Conservation (phyloP, 768 basidiomycete genomes). For the Termitomyces sp. region DNA sequence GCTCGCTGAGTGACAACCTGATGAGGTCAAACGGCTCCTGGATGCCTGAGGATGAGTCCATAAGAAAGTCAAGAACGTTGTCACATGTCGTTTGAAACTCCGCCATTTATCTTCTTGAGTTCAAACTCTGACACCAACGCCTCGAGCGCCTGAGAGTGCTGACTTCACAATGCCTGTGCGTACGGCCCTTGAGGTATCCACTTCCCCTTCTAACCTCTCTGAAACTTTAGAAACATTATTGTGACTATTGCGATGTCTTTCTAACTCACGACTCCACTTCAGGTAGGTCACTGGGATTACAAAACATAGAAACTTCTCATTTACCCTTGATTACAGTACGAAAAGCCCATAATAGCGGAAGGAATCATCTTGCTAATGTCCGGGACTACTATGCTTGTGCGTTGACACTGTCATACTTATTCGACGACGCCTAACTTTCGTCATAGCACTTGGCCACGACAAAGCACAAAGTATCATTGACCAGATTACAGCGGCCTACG, state of each 20-base stretch:
- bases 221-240: constrained; percentile 77
- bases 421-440: constrained; percentile 13
- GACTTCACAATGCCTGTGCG: constrained; percentile 64
- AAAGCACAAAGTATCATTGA: constrained; percentile 98
- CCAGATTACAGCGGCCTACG: constrained; percentile 94
- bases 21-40: constrained; percentile 98
- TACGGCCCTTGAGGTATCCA: constrained; percentile 9
- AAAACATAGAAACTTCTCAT: constrained; percentile 9
- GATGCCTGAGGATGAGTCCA: constrained; percentile 77
- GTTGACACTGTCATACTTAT: constrained; percentile 20
- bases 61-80: constrained; percentile 28
- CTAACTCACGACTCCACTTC: constrained; percentile 94
- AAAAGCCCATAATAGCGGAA: constrained; percentile 96
- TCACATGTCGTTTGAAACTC: constrained; percentile 31
- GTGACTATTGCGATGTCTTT: constrained; percentile 93
- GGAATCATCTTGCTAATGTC: constrained; percentile 96
- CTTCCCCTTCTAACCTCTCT: constrained; percentile 9
- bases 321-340: constrained; percentile 57
- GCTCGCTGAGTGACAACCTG: constrained; percentile 92
- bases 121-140: constrained; percentile 18
- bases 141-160: too few relatives aligned
- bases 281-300: constrained; percentile 43
- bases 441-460: constrained; percentile 83
- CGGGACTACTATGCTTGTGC: constrained; percentile 95
- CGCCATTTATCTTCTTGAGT: constrained; percentile 17